Base-by-base conservation (phyloP, 768 basidiomycete genomes). In the Mycena pura region DNA sequence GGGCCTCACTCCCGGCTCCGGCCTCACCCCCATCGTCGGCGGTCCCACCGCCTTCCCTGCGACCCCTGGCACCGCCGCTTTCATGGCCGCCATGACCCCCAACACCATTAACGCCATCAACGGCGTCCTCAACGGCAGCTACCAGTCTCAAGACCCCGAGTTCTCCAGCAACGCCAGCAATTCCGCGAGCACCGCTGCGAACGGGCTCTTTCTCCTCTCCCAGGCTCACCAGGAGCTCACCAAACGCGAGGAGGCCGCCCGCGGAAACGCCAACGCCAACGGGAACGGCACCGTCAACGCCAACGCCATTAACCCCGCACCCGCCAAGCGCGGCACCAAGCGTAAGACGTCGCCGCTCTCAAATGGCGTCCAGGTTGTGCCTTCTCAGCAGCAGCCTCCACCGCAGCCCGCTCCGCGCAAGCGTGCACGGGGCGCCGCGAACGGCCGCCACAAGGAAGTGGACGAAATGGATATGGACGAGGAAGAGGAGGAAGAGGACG, bases 211-310 rank as follows among this genome's bases (percentile, higher is more conserved):
- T 78, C 81, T 98, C 46, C 87, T 98, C 52, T 91, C 89, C 1
- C 95, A 98, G 76, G 96, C 95, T 25, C 95, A 97, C 72, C 95
- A 97, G 73, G 95, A 96, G 80, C 86, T 97, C 60, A 93, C 92
- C 34, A 96, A 96, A 78, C 87, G 93, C n/a, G 95, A 96, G 75
- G 91, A 93, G 72, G 88, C 89, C 21, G 69, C 72, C 3, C 64
- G 73, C 27, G 45, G 69, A 32, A 78, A 78, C 50, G 76, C 74
- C 43, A 70, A 74, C 51, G 60, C 70, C 34, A 69, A 60, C 32
- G 61, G 59, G 7, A 47, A 66, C 60, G 68, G 53, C 54, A 62
- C 70, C 55, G 66, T 70, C 64, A 63, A 61, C 31, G 71, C 71
- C 49, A 68, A 66, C 9, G 57, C 64, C 0, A 38, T 62, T 5